Percentiles rank a stretch among this genome's conserved stretches.
Conservation (phyloP, 352 stramenopile genomes). For the Phytophthora pisi region DNA sequence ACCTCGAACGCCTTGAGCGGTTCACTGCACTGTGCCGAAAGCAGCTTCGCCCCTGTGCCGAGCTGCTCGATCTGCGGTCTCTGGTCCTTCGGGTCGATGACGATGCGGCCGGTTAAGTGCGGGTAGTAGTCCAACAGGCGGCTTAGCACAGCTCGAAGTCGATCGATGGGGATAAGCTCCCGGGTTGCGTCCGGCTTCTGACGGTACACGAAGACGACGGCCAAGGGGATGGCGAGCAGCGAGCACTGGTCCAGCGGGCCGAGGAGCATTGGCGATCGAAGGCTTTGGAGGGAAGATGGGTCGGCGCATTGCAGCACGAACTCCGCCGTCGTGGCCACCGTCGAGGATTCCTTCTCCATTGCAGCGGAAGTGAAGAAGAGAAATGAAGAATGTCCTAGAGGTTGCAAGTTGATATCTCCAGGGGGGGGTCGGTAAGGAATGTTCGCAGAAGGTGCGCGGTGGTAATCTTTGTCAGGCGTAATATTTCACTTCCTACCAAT, state of each 20-base stretch:
- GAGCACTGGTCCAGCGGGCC: conserved; percentile 28
- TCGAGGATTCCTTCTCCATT: neutral
- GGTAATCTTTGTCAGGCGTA: neutral
- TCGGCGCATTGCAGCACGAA: conserved; percentile 10
- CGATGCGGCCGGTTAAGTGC: conserved; percentile 17
- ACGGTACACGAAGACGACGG: conserved; percentile 30
- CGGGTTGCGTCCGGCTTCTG: neutral
- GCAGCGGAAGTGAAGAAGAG: neutral
- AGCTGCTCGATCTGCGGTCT: conserved; percentile 11
- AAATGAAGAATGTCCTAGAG: neutral
- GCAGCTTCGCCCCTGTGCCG: conserved; percentile 7
- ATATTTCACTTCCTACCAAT: no score
- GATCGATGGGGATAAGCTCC: conserved; percentile 18
- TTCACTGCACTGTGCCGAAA: conserved; percentile 10
- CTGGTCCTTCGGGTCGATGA: conserved; percentile 9
- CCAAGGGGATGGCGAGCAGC: conserved; percentile 18
- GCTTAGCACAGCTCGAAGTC: neutral
- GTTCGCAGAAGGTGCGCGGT: conserved; percentile 4
- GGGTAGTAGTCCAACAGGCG: conserved; percentile 18
- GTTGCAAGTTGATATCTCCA: no score
- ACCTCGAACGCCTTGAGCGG: conserved; percentile 5
- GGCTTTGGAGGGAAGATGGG: conserved; percentile 2
- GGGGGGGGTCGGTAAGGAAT: neutral
- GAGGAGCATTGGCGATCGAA: conserved; percentile 20
- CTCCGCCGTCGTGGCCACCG: neutral